These are phyloP conservation scores for Xylaria sp. DNA, from an alignment of 2,329 filamentous ascomycete genomes.

Conservation along the genomic window DNA sequence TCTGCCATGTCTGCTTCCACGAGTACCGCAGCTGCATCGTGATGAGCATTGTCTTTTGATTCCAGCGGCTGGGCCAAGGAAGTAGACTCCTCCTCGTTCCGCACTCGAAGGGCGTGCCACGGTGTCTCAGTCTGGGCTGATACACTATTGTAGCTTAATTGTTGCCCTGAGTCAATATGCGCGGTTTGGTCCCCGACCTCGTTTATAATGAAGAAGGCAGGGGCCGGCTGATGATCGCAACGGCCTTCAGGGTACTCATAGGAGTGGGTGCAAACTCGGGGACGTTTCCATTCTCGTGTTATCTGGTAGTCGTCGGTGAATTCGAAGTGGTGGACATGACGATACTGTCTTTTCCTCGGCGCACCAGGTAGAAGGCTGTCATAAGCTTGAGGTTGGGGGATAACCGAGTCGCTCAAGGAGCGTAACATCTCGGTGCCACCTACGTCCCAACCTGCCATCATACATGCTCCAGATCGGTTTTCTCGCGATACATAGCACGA, in stretches of 20 bases:
- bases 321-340: slow-evolving; percentile 50
- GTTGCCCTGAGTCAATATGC: slow-evolving; percentile 39
- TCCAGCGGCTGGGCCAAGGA: slow-evolving; percentile 51
- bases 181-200: slow-evolving; percentile 46
- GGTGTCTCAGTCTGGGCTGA: slow-evolving; percentile 26
- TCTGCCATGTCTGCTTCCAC: slow-evolving; percentile 61
- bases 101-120: slow-evolving; percentile 37
- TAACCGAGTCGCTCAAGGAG: slow-evolving; percentile 50
- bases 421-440: slow-evolving; percentile 51
- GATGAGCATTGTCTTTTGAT: slow-evolving; percentile 57
- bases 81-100: slow-evolving; percentile 30
- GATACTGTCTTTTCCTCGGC: slow-evolving; percentile 55
- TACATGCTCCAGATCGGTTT: slow-evolving; percentile 48
- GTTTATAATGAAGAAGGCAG: slow-evolving; percentile 51
- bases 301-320: slow-evolving; percentile 51
- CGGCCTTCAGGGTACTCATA: slow-evolving; percentile 37
- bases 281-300: slow-evolving; percentile 52
- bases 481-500: slow-evolving; percentile 29
- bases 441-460: slow-evolving; percentile 51
- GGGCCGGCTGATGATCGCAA: slow-evolving; percentile 39
- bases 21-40: slow-evolving; percentile 61
- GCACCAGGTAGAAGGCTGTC: slow-evolving; percentile 47
- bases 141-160: slow-evolving; percentile 34
- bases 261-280: slow-evolving; percentile 41
- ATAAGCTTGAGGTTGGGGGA: slow-evolving; percentile 37